Conservation (phyloP, 1,284 basidiomycete genomes). For the Puccinia brachypodii region DNA sequence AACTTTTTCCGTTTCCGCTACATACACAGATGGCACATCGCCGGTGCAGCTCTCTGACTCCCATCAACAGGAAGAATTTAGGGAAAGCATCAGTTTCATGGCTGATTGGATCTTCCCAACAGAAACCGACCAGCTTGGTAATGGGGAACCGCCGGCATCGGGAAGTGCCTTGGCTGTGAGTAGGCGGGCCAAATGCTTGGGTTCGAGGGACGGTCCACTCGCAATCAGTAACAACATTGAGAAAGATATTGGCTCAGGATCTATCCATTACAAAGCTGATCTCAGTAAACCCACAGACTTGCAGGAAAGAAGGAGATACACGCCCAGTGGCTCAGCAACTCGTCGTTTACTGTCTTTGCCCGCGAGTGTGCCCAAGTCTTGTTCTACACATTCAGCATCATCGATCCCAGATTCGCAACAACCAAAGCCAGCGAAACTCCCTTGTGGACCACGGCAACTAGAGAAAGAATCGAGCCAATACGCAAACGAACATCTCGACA, state of each 20-base stretch:
- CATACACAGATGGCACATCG: not conserved
- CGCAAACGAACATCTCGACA: not conserved
- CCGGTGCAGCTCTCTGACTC: conserved; percentile 5
- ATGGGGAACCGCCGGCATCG: not conserved
- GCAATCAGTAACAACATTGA: not conserved
- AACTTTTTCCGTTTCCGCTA: not conserved
- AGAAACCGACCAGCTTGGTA: not conserved
- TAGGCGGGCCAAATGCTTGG: not conserved
- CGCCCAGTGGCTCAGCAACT: not conserved
- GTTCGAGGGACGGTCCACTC: not conserved
- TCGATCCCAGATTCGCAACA: not conserved
- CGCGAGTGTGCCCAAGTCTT: not conserved
- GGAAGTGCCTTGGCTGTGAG: not conserved
- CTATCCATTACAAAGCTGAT: not conserved
- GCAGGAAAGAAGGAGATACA: not conserved
- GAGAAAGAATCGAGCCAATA: not conserved
- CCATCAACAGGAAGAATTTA: not conserved
- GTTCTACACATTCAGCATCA: not conserved
- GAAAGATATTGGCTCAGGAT: conserved; percentile 29
- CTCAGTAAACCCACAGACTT: not conserved
- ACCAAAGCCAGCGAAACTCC: not conserved
- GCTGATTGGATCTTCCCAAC: not conserved
- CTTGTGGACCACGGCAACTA: not conserved
- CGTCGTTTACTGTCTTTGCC: not conserved
- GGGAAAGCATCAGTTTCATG: not conserved